Percentiles rank a stretch among this genome's conserved stretches.
Evolutionary conservation across 768 basidiomycete species (phyloP).

Genomic region (Psilocybe subaeruginosa): DNA sequence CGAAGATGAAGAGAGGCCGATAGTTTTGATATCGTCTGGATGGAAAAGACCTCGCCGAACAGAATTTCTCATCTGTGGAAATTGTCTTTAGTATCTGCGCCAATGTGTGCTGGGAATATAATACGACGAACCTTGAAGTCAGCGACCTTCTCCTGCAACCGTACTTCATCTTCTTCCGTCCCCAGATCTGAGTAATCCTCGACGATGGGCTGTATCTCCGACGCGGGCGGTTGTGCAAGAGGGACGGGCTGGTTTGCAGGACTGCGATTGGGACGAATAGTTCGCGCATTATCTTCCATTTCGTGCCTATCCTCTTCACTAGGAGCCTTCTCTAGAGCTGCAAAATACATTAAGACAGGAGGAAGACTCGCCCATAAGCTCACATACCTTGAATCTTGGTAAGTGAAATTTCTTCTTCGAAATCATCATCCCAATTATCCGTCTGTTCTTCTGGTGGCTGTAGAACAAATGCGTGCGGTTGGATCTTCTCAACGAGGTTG

Average conservation of each 20-base stretch:
- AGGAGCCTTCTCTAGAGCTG: slow-evolving; percentile 66
- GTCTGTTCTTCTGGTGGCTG: slow-evolving; percentile 84
- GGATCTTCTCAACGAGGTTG: slow-evolving; percentile 54
- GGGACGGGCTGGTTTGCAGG: slow-evolving; percentile 58
- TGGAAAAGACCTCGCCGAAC: slow-evolving; percentile 80
- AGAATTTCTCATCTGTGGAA: slow-evolving; percentile 66
- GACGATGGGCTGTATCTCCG: slow-evolving; percentile 66
- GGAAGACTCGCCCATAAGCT: neutral
- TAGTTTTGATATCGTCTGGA: slow-evolving; percentile 85
- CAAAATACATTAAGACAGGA: neutral
- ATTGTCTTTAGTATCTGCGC: neutral
- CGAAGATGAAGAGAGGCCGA: slow-evolving; percentile 52
- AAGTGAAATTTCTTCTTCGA: slow-evolving; percentile 90
- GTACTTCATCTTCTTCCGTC: slow-evolving; percentile 71
- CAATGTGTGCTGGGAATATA: neutral
- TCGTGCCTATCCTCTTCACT: slow-evolving; percentile 58
- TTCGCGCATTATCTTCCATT: slow-evolving; percentile 77
- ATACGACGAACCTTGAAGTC: slow-evolving; percentile 70
- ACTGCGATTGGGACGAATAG: slow-evolving; percentile 77
- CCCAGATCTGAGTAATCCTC: slow-evolving; percentile 94
- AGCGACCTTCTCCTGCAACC: slow-evolving; percentile 77
- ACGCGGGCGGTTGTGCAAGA: slow-evolving; percentile 62
- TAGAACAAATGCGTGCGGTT: slow-evolving; percentile 67
- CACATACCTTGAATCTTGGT: slow-evolving; percentile 73
- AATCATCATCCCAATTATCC: slow-evolving; percentile 99